These are phyloP conservation scores for Tetrapisispora pingtungensis DNA, from an alignment of 805 yeast species.

Conservation along the genomic window DNA sequence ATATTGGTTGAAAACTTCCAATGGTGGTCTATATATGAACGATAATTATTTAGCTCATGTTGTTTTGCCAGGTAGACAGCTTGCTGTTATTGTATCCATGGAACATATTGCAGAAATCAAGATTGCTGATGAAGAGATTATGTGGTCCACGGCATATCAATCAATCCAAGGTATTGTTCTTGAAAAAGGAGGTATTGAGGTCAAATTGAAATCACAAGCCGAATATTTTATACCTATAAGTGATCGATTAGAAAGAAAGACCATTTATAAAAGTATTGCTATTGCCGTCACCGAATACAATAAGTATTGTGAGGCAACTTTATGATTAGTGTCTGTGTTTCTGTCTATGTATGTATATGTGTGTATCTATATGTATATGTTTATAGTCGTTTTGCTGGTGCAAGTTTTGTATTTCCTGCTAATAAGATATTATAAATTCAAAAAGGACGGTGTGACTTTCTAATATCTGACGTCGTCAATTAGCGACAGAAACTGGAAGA, in stretches of 20 bases:
- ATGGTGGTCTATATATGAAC: constrained; percentile 64
- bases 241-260: constrained; percentile 50
- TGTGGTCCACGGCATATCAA: constrained; percentile 64
- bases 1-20: constrained; percentile 74
- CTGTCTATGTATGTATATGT: not conserved
- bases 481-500: no score
- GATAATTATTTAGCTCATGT: constrained; percentile 83
- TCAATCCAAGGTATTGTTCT: constrained; percentile 60
- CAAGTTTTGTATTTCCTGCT: no score
- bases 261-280: constrained; percentile 61
- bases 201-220: constrained; percentile 46
- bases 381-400: no score
- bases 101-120: constrained; percentile 58
- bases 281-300: constrained; percentile 77
- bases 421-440: no score
- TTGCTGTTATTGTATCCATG: constrained; percentile 67
- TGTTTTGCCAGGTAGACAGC: constrained; percentile 69
- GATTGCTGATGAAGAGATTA: constrained; percentile 46
- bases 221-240: constrained; percentile 79
- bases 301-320: constrained; percentile 48
- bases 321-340: constrained; percentile 9
- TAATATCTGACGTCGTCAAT: no score
- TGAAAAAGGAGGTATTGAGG: constrained; percentile 69
- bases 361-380: no score
- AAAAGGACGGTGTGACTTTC: no score